A percentile compares a stretch with the other conserved stretches of the same genome.
phyloP scores from a whole-genome alignment of 2,329 filamentous ascomycete genomes.

The Daldinia sp. region DNA sequence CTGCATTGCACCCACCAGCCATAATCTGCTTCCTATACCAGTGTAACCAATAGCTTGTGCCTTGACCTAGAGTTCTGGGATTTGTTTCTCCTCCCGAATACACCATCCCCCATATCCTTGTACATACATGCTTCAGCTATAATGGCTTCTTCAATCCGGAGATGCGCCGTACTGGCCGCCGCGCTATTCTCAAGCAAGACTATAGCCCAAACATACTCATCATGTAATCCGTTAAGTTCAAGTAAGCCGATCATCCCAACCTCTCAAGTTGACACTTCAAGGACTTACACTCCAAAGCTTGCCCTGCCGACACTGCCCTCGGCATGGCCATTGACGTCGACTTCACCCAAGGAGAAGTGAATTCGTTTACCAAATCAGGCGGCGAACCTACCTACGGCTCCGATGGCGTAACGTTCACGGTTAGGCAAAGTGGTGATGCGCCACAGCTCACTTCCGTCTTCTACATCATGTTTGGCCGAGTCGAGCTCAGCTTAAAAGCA shows the following conservation, averaged over 20 bases:
- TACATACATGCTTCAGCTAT: slow-evolving; percentile 24
- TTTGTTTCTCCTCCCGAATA: slow-evolving; percentile 15
- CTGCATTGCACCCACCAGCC: background rate
- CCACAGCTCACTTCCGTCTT: slow-evolving; percentile 89
- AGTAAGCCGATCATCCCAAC: slow-evolving; percentile 37
- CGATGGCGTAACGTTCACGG: slow-evolving; percentile 83
- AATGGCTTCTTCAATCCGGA: slow-evolving; percentile 39
- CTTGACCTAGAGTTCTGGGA: slow-evolving; percentile 10
- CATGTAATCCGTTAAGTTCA: slow-evolving; percentile 44
- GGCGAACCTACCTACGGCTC: slow-evolving; percentile 76
- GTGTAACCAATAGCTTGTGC: slow-evolving; percentile 12
- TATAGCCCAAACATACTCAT: slow-evolving; percentile 45
- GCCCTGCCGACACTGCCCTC: slow-evolving; percentile 79
- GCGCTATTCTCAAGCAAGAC: slow-evolving; percentile 36
- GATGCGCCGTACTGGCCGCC: slow-evolving; percentile 31
- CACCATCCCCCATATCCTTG: slow-evolving; percentile 21
- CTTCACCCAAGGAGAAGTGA: slow-evolving; percentile 79
- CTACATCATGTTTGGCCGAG: slow-evolving; percentile 99
- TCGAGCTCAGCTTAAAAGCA: slow-evolving; percentile 84
- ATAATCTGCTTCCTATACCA: background rate
- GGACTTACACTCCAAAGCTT: slow-evolving; percentile 57
- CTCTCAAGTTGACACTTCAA: background rate
- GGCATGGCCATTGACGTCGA: slow-evolving; percentile 85
- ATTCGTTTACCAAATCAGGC: slow-evolving; percentile 75
- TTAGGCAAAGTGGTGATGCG: slow-evolving; percentile 79